Evolutionary conservation across 768 basidiomycete species (phyloP).

Genomic region (Paxillus ammoniavirescens): DNA sequence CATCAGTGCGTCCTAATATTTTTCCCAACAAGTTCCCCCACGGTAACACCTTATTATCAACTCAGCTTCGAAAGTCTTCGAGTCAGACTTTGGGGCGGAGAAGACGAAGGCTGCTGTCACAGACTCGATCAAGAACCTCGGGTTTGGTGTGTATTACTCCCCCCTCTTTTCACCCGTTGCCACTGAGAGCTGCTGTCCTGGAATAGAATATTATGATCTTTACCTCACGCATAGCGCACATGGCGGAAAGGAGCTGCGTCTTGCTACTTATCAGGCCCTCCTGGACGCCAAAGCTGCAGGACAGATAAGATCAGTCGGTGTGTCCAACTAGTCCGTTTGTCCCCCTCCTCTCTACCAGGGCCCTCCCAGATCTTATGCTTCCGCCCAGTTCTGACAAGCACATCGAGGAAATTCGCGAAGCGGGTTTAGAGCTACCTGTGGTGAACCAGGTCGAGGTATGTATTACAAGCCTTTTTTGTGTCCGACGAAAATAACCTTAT

Average conservation of each 20-base stretch:
- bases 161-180: background rate
- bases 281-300: constrained; percentile 55
- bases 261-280: constrained; percentile 67
- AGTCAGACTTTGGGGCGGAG: constrained; percentile 43
- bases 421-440: constrained; percentile 58
- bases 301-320: constrained; percentile 64
- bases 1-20: constrained; percentile 47
- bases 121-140: constrained; percentile 49
- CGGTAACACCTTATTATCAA: too few species aligned
- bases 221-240: constrained; percentile 70
- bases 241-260: constrained; percentile 53
- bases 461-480: constrained; percentile 6
- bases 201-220: constrained; percentile 56
- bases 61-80: constrained; percentile 8
- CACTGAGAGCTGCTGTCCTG: constrained; percentile 10
- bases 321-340: constrained; percentile 66
- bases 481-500: background rate
- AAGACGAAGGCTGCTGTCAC: constrained; percentile 55
- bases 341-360: background rate
- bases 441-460: constrained; percentile 77
- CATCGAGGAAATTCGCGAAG: constrained; percentile 62
- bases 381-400: constrained; percentile 54
- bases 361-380: background rate
- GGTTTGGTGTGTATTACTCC: constrained; percentile 40
- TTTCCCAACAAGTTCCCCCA: too few species aligned